Base-by-base conservation (phyloP, 352 stramenopile species). In the Globisporangium lucens region DNA sequence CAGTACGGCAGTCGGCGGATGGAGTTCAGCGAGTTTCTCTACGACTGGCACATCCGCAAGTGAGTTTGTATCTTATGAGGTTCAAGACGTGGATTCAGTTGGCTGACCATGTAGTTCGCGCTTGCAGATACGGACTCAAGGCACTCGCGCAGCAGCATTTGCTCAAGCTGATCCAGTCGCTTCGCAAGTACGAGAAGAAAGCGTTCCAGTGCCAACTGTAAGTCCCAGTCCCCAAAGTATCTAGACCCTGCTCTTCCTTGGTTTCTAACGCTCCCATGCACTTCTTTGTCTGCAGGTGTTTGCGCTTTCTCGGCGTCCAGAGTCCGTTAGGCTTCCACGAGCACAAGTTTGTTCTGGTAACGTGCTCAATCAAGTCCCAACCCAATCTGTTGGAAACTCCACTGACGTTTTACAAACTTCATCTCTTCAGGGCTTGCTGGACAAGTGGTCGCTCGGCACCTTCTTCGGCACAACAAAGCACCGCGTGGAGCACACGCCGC, bases 41-140 rank as follows among this genome's bases (percentile, higher is more conserved):
- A 92, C 68, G 85, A 93, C 67, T 91, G 85, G 85, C 85, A 93
- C 52, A 88, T 91, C 41, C 83, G 85, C 57, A 93, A 93, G 75
- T 90, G 76, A 35, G 71, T 76, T 15, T 6, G 29, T 43, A 7
- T 1, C 10, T 57, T 7, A 8, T 30, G 55, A 15, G 6, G 24
- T 3, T 27, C 4, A 9, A 35, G 6, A 20, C 22, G 1, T 58
- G 13, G 13, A 58, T 10, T 30, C 24, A 58, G 5, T 20, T n/a
- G 10, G 12, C 24, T 36, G 17, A 38, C 9, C 22, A 15, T 43
- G 10, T 43, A 20, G 51, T 4, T 15, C 15, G 13, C 13, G 12
- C 24, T 30, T 58, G 3, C 53, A 83, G 76, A 52, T 89, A 89
- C 60, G 83, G 83, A 8, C 80, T 92, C 33, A 91, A 90, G 67